A percentile compares a stretch with the other conserved stretches of the same genome.
These are phyloP conservation scores for Aeschynomene evenia DNA, from an alignment of 306 rosid species.

Conservation along the genomic window DNA sequence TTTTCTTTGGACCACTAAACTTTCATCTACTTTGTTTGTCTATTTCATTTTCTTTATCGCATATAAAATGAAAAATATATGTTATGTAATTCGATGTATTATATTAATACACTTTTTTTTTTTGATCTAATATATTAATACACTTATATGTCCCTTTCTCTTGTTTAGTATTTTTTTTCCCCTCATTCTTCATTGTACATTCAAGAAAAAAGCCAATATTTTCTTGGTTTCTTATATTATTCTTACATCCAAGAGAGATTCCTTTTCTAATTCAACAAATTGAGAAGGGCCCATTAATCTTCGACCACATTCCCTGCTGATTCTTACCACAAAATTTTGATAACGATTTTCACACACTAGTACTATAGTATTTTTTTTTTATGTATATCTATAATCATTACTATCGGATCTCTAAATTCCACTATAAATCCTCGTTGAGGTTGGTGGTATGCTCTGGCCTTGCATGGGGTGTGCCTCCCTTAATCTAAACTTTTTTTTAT, in stretches of 20 bases:
- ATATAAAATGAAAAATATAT: neutral
- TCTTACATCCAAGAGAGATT: neutral
- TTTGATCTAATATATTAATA: too few relatives aligned
- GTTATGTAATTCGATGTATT: neutral
- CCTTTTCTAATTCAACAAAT: neutral
- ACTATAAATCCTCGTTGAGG: too few relatives aligned
- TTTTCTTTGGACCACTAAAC: slow-evolving; percentile 15
- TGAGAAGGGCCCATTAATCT: neutral
- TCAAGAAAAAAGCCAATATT: neutral
- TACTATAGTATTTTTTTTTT: neutral
- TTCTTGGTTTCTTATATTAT: neutral
- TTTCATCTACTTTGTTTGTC: neutral
- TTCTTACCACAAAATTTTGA: neutral
- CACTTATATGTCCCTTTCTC: too few relatives aligned
- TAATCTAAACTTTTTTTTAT: too few relatives aligned
- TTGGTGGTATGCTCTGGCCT: too few relatives aligned
- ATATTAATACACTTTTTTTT: too few relatives aligned
- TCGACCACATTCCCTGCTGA: too few relatives aligned
- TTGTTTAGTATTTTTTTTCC: too few relatives aligned
- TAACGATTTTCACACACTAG: neutral
- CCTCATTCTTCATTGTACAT: neutral
- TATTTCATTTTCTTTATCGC: neutral
- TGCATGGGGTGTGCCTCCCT: too few relatives aligned
- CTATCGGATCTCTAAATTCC: too few relatives aligned
- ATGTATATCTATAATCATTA: too few relatives aligned